Evolutionary conservation across 768 basidiomycete genomes (phyloP), one percentile per base, ranked within the genome.

Genomic region (Cystobasidium onofrii): DNA sequence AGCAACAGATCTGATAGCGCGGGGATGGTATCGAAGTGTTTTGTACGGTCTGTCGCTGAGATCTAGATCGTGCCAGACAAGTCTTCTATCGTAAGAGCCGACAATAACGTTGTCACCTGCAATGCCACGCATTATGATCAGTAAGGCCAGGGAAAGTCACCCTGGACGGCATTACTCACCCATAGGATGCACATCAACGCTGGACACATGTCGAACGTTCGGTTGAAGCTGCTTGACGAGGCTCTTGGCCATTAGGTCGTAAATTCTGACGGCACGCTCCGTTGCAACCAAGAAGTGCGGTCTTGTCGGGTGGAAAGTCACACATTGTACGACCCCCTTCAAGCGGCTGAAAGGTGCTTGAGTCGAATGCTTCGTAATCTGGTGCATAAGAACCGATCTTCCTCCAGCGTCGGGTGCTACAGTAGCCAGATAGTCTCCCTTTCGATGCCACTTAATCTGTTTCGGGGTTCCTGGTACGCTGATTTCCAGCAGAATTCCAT

Each of bases 1-100:
- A 74, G 90, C 88, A 64, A 98, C 84, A 12, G 91, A 90, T 72
- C 96, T 90, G 73, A 99, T 89, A 29, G 96, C 96, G 75, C 90
- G 89, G 3, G 90, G 84, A 82, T 99, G 96, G 81, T 98, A 98
- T 75, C 93, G 65, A 73, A 99, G 83, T 69, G 96, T 87, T 83
- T 96, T 97, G 86, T 95, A 99, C 0, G 96, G 96, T 81, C 95
- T 96, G 76, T 91, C 89, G 77, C 89, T 91, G 70, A 99, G 87
- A 79, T 98, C 96, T 76, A 99, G 84, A 83, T 99, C 96, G 81
- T 98, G 98, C 96, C 96, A 99, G 81, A 92, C 94, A 18, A 99
- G 83, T 81, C 97, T 96, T 77, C 90, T 89, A 83, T 99, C 96
- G 81, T 98, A 98, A 60, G 92, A 92, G 74, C 96, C 96, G 63